Base-by-base conservation (phyloP, 345 rosid genomes). In the Lepidium africanum region DNA sequence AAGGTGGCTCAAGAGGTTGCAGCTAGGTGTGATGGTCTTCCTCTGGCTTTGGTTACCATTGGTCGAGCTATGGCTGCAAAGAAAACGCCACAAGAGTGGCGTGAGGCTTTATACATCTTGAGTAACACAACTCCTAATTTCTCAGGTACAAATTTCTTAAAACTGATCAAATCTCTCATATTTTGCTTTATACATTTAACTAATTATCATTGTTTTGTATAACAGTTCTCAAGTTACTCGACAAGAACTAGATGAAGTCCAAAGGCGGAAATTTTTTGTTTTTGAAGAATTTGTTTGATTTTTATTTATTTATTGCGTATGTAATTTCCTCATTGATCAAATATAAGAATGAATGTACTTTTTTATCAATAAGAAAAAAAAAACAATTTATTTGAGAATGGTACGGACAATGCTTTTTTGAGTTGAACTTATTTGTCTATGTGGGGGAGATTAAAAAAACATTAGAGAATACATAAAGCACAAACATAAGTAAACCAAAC, bases 41-140 rank as follows among this genome's bases (percentile, higher is more conserved):
- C 81, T 51, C 56, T 74, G 15, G 75, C 81, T 23, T 65, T 80
- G 49, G 70, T 77, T 39, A 63, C 75, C 5, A 63, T 80, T 13
- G 81, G 79, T 0, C 75, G 81, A 67, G 81, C 79, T 33, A 77
- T 80, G 81, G 60, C 75, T 0, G 48, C 63, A n/a, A 77, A 74
- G 67, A 71, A 67, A 53, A 77, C 77, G 0, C 70, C 70, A 10
- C 69, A 71, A 23, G 74, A 71, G 35, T 77, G 81, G 83, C 72
- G 59, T 36, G 62, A 68, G 7, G 80, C 83, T 9, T 49, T 76
- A 4, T 74, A 78, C 75, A 70, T 73, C 14, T 63, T 78, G 71
- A 77, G 58, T 53, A 70, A 64, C 42, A 69, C 74, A 55, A 39
- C 78, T 53, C 78, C 78, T 40, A 75, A 75, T 56, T 75, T 75